Conservation (phyloP, 768 basidiomycete species). For the Omphalotus guepiniiformis region DNA sequence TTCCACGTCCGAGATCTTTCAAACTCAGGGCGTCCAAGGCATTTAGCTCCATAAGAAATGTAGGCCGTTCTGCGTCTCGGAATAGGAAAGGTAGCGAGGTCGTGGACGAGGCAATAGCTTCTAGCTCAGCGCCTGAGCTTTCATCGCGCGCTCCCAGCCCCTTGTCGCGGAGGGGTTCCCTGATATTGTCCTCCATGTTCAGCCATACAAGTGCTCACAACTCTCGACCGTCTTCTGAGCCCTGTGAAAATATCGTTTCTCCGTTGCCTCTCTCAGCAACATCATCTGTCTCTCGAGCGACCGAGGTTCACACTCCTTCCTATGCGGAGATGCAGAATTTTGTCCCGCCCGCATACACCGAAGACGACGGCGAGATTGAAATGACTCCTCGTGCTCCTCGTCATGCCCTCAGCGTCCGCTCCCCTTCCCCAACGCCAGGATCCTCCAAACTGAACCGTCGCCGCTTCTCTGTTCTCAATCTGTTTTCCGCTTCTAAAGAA, state of each 20-base stretch:
- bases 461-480: slow-evolving; percentile 33
- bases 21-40: slow-evolving; percentile 44
- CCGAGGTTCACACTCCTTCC: slow-evolving; percentile 25
- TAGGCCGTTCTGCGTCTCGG: slow-evolving; percentile 25
- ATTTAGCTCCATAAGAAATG: slow-evolving; percentile 41
- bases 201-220: slow-evolving; percentile 1
- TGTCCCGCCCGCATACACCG: slow-evolving; percentile 19
- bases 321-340: slow-evolving; percentile 26
- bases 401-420: slow-evolving; percentile 12
- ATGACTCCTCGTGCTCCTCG: slow-evolving; percentile 14
- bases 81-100: slow-evolving; percentile 32
- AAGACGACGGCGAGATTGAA: slow-evolving; percentile 13
- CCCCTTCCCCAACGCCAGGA: slow-evolving; percentile 7
- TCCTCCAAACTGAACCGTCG: slow-evolving; percentile 20
- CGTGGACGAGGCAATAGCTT: slow-evolving; percentile 31
- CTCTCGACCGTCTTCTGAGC: slow-evolving; percentile 9
- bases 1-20: slow-evolving; percentile 37
- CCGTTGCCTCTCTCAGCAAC: not conserved
- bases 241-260: not conserved
- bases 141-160: slow-evolving; percentile 26
- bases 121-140: slow-evolving; percentile 18
- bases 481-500: slow-evolving; percentile 23
- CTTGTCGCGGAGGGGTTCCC: slow-evolving; percentile 33
- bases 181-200: slow-evolving; percentile 7
- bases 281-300: not conserved